Evolutionary conservation across 805 yeast species (phyloP), one percentile per base, ranked within the genome.

Genomic region (Pichia scutulata): DNA sequence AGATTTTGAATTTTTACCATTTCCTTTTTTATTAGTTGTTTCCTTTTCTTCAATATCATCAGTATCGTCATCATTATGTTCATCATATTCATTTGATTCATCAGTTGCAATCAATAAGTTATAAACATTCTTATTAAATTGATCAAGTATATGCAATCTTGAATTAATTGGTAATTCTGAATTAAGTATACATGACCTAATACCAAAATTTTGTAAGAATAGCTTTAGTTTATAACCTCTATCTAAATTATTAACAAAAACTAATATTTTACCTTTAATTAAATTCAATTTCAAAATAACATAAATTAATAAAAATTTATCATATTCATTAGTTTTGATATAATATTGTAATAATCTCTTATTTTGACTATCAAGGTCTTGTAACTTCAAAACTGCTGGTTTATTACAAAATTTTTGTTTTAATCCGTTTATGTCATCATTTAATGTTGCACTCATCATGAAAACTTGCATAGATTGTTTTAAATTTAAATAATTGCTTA

Each of bases 391-490:
- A 23, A 87, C 77, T 1, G 95, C 96, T 2, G 96, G 95, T 52
- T 73, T 76, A 50, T 88, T 81, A 68, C 97, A 92, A 67, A 86
- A 90, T 60, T 78, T 78, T 46, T 71, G 67, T 67, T 92, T 92
- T 59, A 93, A 69, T 43, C 77, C 79, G 52, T 86, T 81, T 55
- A 92, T 80, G 55, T 92, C 97, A 42, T 88, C 95, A 62, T 82
- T 86, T 52, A 93, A 71, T 4, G 99, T 93, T 2, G 99, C 99
- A 68, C 96, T 86, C 98, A 93, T 93, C 57, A 93, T 71, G 68
- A 89, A 93, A 2, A 93, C 83, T 70, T 93, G 99, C 57, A 87
- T 71, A 52, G 78, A 80, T 55, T 85, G 84, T 62, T 82, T 82
- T 53, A 82, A 70, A n/a, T 89, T 89, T 55, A 90, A 69, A 54